Conservation (phyloP, 2,329 filamentous ascomycete species). For the Talaromyces sp. region DNA sequence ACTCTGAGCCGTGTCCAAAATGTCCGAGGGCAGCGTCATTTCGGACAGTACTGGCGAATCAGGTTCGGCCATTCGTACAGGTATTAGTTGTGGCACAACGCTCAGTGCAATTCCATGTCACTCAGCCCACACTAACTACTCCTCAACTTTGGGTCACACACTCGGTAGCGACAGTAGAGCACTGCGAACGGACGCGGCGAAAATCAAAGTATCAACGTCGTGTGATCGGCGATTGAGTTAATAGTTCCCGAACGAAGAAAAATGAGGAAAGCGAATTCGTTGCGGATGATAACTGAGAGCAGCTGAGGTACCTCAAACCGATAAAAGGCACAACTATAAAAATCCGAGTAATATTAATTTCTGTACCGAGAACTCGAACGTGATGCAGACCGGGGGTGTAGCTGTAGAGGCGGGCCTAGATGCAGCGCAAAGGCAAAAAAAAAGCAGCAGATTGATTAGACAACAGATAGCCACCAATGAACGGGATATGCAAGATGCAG, state of each 20-base stretch:
- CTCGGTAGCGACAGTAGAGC: slow-evolving; percentile 18
- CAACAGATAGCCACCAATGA: slow-evolving; percentile 15
- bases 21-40: slow-evolving; percentile 33
- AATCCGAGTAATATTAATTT: not conserved
- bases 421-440: slow-evolving; percentile 13
- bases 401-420: slow-evolving; percentile 20
- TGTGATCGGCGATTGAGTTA: not conserved
- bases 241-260: not conserved
- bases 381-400: slow-evolving; percentile 24
- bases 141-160: slow-evolving; percentile 1
- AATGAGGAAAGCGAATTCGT: not conserved
- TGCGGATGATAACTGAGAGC: not conserved
- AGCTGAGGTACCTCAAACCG: not conserved
- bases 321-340: not conserved
- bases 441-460: slow-evolving; percentile 16
- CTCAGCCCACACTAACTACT: slow-evolving; percentile 2
- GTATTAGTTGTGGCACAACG: slow-evolving; percentile 10
- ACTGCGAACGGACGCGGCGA: not conserved
- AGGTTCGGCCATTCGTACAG: slow-evolving; percentile 12
- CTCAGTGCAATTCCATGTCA: slow-evolving; percentile 19
- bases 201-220: slow-evolving; percentile 4
- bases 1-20: slow-evolving; percentile 50
- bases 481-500: slow-evolving; percentile 16
- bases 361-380: slow-evolving; percentile 17
- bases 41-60: slow-evolving; percentile 21